Evolutionary conservation across 176 grass and related monocot species (phyloP).

Genomic region (Lolium multiflorum): DNA sequence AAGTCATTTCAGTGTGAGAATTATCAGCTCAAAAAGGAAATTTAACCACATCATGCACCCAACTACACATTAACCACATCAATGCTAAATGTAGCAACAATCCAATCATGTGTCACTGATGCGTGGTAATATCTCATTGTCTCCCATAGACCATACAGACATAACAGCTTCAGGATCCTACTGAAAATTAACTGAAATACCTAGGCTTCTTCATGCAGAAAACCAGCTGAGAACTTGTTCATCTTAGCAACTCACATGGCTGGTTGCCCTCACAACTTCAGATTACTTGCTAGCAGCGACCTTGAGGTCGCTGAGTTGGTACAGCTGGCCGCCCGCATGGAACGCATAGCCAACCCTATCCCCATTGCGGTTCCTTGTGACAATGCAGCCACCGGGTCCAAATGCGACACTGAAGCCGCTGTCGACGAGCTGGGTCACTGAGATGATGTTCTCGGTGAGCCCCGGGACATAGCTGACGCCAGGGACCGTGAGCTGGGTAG

Average conservation of each 20-base stretch:
- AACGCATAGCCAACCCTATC: not conserved
- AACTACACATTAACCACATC: not conserved
- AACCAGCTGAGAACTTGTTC: not conserved
- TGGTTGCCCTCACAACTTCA: not conserved
- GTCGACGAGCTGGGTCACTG: constrained; percentile 16
- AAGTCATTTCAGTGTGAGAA: too few relatives aligned
- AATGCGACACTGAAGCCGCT: not conserved
- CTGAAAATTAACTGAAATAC: not conserved
- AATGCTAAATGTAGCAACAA: not conserved
- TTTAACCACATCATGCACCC: too few relatives aligned
- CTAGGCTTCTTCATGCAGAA: not conserved
- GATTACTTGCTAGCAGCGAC: not conserved
- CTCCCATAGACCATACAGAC: not conserved
- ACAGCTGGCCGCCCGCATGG: not conserved
- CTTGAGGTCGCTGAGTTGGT: not conserved
- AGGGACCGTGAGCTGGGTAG: not conserved
- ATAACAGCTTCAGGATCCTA: not conserved
- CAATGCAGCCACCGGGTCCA: not conserved
- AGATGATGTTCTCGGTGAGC: constrained; percentile 30
- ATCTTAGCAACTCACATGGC: not conserved
- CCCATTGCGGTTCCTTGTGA: not conserved
- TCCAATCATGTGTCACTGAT: not conserved
- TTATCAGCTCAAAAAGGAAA: too few relatives aligned
- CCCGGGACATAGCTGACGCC: constrained; percentile 26
- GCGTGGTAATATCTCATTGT: not conserved